Evolutionary conservation across 2,329 filamentous ascomycete species (phyloP), one percentile per base, ranked within the genome.

Genomic region (Neofusicoccum sp.): DNA sequence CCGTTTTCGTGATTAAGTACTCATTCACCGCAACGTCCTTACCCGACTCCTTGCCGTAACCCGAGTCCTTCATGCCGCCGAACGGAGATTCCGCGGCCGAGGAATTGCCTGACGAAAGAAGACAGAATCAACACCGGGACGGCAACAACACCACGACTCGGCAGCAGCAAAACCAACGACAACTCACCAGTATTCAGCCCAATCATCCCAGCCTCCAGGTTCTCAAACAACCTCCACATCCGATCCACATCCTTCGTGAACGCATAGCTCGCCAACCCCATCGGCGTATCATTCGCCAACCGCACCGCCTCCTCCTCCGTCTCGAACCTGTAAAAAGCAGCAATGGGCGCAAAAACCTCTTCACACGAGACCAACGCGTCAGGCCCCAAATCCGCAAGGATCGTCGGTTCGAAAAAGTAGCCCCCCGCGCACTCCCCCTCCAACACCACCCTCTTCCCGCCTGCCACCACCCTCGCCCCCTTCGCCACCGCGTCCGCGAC

Each of bases 331-430:
- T 86, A 86, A 54, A 90, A 72, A 0, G 86, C 86, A 26, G 82
- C 78, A 34, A 89, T 80, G 0, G 87, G 87, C 0, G 84, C 86
- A 66, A 90, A 89, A 0, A 82, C 84, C 73, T 89, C 87, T 66
- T 89, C 86, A 0, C 77, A 74, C 2, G 76, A 69, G 60, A 81
- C 77, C 63, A 78, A 70, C 85, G 89, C 88, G 2, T 85, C 79
- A 8, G 78, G 73, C 6, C 79, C 85, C 63, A 86, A 83, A 4
- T 82, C 81, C 0, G 80, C 80, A 41, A 90, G 80, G 60, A 89
- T 82, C 0, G 87, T 89, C 1, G 86, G 87, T 69, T 88, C 80
- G 72, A 89, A 89, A 78, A 89, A 91, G 73, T 87, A 90, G 4
- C 86, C 86, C 56, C 69, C 70, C 20, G 16, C 31, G 20, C 33